phyloP scores from a whole-genome alignment of 2,329 filamentous ascomycete species.

The Trichoderma sp. region DNA sequence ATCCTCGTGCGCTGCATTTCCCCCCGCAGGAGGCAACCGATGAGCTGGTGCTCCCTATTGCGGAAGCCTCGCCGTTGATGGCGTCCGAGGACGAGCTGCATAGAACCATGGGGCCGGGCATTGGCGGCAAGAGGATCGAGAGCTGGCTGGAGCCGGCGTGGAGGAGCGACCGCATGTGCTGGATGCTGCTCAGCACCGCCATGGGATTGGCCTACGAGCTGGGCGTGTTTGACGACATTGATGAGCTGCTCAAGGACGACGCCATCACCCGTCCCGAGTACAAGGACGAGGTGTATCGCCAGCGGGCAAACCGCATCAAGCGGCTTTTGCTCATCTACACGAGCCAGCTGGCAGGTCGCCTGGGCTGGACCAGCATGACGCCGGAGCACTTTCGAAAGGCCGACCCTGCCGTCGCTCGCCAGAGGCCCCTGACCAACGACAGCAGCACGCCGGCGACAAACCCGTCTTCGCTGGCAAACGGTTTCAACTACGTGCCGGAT shows the following conservation, averaged over 20 bases:
- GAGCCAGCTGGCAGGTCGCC: slow-evolving; percentile 85
- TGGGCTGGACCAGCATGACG: slow-evolving; percentile 93
- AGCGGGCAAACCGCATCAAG: slow-evolving; percentile 77
- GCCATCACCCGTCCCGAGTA: slow-evolving; percentile 62
- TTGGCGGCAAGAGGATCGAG: slow-evolving; percentile 81
- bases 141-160: slow-evolving; percentile 96
- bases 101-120: slow-evolving; percentile 46
- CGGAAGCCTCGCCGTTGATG: slow-evolving; percentile 46
- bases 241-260: slow-evolving; percentile 60
- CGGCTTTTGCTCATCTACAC: slow-evolving; percentile 86
- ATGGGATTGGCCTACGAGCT: slow-evolving; percentile 89
- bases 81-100: slow-evolving; percentile 37
- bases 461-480: slow-evolving; percentile 52
- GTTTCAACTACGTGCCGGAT: slow-evolving; percentile 65
- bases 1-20: slow-evolving; percentile 90
- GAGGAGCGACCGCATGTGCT: slow-evolving; percentile 93
- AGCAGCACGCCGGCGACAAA: slow-evolving; percentile 60
- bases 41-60: slow-evolving; percentile 62
- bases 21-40: slow-evolving; percentile 74
- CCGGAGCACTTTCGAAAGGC: slow-evolving; percentile 62
- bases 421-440: slow-evolving; percentile 50
- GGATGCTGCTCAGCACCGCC: slow-evolving; percentile 93
- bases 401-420: slow-evolving; percentile 54
- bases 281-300: slow-evolving; percentile 72
- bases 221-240: slow-evolving; percentile 90